Conservation (phyloP, 352 stramenopile genomes). For the Globisporangium rhizosaccharum region DNA sequence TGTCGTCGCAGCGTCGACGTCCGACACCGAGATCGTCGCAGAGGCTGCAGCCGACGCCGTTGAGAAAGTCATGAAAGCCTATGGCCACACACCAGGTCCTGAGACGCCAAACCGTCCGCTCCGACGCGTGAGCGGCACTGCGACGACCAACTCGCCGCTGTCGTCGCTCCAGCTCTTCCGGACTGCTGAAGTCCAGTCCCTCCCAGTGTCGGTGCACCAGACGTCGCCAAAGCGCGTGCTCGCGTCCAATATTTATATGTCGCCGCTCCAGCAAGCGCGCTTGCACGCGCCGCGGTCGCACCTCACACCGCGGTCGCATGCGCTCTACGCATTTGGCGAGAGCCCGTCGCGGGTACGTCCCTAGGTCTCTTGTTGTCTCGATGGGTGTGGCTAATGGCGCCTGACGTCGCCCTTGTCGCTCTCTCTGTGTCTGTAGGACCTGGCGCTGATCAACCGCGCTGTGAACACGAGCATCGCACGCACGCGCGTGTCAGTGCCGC, state of each 20-base stretch:
- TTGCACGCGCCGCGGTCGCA: constrained; percentile 72
- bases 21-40: constrained; percentile 76
- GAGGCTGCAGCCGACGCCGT: constrained; percentile 65
- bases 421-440: constrained; percentile 30
- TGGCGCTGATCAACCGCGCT: constrained; percentile 71
- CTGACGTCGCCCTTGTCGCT: background rate
- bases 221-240: constrained; percentile 76
- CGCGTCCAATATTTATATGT: constrained; percentile 84
- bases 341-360: constrained; percentile 67
- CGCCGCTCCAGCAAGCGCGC: constrained; percentile 68
- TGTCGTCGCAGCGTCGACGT: constrained; percentile 45
- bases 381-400: background rate
- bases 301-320: constrained; percentile 60
- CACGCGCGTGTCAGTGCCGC: constrained; percentile 11
- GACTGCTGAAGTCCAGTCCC: constrained; percentile 65
- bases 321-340: constrained; percentile 84
- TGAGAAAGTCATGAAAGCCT: constrained; percentile 54
- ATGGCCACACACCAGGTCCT: constrained; percentile 17
- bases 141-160: constrained; percentile 34
- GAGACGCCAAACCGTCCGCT: constrained; percentile 37
- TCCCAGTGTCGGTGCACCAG: constrained; percentile 72
- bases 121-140: constrained; percentile 6
- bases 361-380: background rate
- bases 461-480: constrained; percentile 40
- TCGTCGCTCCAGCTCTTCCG: constrained; percentile 57